Base-by-base conservation (phyloP, 345 rosid species). In the Bretschneidera sinensis region DNA sequence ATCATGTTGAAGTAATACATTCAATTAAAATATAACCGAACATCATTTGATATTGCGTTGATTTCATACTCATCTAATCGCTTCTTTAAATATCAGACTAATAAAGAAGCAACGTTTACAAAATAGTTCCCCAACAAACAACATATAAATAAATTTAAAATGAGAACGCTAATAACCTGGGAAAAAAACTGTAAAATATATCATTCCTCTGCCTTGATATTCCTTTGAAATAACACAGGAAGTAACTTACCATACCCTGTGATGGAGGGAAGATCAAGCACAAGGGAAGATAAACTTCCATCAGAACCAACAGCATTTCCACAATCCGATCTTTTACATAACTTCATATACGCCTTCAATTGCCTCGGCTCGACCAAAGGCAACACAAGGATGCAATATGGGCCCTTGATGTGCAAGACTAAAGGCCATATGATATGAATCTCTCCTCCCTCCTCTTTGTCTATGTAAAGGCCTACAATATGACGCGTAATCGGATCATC, bases 401-500 rank as follows among this genome's bases (percentile, higher is more conserved):
- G 73, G 48, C 82, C 77, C 78, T 80, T 89, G 33, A 84, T 35
- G 65, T 89, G 97, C 80, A 92, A 70, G 23, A 79, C 73, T 69
- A 92, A 64, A 20, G 97, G 98, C 97, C 98, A 92, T 9, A 87
- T 50, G 57, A 85, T 58, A 56, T 76, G 68, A 61, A 48, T 76
- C 20, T 78, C 83, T 39, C 76, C 79, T 57, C 68, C 77, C 45
- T 72, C 83, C 48, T 79, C 80, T 20, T 64, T 57, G 48, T 48
- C 65, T 45, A 87, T 70, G 53, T 62, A 56, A 54, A 92, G 80
- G 62, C 97, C 77, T 68, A 92, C 78, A 20, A 92, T 54, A 64
- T 92, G 95, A 17, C 87, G 94, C 9, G 84, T 79, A 63, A 90
- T 86, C 15, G 97, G 96, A 65, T 92, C 98, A 74, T 92, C 98